A percentile compares a stretch with the other conserved stretches of the same genome.
Conservation (phyloP, 2,329 filamentous ascomycete genomes). For the Colletotrichum sp. region DNA sequence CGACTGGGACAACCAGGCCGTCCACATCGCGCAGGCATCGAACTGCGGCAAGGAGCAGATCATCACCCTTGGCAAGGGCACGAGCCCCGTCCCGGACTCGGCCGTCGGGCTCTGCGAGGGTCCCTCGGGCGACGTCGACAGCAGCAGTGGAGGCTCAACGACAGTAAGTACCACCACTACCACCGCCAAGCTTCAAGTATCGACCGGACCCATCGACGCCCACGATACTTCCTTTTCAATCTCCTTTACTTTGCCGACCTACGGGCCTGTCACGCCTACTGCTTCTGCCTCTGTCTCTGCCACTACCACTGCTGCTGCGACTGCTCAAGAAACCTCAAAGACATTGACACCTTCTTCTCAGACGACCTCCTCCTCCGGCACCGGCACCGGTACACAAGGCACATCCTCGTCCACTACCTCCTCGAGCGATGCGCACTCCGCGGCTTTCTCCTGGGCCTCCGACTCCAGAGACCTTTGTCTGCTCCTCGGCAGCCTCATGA, state of each 20-base stretch:
- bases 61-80: slow-evolving; percentile 36
- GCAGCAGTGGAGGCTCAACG: background rate
- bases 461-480: background rate
- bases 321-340: background rate
- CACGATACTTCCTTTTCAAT: background rate
- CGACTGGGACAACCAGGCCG: slow-evolving; percentile 47
- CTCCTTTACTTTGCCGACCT: background rate
- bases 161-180: background rate
- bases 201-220: background rate
- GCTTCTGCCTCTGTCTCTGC: background rate
- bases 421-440: background rate
- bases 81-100: slow-evolving; percentile 32
- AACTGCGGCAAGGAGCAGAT: slow-evolving; percentile 44
- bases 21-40: slow-evolving; percentile 46
- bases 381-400: background rate
- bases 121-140: slow-evolving; percentile 21
- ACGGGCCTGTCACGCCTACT: background rate
- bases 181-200: background rate
- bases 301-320: background rate
- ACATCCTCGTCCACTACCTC: background rate
- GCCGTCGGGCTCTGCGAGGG: slow-evolving; percentile 39
- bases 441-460: background rate
- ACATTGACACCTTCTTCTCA: background rate
- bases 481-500: background rate
- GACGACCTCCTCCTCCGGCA: background rate